A percentile compares a stretch with the other conserved stretches of the same genome.
Evolutionary conservation across 495 filamentous ascomycete species (phyloP).

Genomic region (Tuber microsphaerosporum): DNA sequence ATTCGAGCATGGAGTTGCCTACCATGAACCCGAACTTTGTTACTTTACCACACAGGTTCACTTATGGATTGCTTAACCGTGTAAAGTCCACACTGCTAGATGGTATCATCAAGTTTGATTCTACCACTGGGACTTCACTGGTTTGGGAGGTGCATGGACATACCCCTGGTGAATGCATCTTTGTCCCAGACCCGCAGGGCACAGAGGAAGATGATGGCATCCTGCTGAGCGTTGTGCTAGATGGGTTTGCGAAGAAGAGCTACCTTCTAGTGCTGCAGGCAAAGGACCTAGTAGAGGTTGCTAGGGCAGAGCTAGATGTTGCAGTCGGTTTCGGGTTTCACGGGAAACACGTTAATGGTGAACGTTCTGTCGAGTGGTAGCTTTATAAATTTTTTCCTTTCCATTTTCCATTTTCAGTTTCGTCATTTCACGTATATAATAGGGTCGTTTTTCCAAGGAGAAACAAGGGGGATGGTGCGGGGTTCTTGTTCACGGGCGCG

Average conservation of each 20-base stretch:
- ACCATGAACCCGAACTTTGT: constrained; percentile 57
- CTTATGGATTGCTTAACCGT: constrained; percentile 54
- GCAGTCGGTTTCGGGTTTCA: constrained; percentile 66
- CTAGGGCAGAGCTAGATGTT: constrained; percentile 57
- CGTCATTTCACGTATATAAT: neutral
- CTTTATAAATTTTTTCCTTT: neutral
- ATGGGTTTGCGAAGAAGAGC: constrained; percentile 56
- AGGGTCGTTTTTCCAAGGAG: neutral
- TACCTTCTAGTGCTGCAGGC: constrained; percentile 68
- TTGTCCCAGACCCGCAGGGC: constrained; percentile 52
- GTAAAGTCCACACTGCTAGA: constrained; percentile 59
- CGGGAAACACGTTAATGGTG: constrained; percentile 51
- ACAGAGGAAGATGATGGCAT: constrained; percentile 64
- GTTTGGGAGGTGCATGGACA: constrained; percentile 58
- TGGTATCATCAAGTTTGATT: constrained; percentile 62
- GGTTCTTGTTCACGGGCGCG: neutral
- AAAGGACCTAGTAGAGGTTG: constrained; percentile 57
- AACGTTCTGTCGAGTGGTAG: constrained; percentile 9
- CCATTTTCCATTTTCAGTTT: neutral
- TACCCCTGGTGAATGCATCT: constrained; percentile 67
- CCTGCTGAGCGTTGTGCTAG: constrained; percentile 62
- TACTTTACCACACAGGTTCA: constrained; percentile 51
- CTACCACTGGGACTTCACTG: constrained; percentile 46
- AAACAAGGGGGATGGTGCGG: neutral
- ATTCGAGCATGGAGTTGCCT: constrained; percentile 52